Conservation (phyloP, 75 land plant species). For the Sequoiadendron giganteum region DNA sequence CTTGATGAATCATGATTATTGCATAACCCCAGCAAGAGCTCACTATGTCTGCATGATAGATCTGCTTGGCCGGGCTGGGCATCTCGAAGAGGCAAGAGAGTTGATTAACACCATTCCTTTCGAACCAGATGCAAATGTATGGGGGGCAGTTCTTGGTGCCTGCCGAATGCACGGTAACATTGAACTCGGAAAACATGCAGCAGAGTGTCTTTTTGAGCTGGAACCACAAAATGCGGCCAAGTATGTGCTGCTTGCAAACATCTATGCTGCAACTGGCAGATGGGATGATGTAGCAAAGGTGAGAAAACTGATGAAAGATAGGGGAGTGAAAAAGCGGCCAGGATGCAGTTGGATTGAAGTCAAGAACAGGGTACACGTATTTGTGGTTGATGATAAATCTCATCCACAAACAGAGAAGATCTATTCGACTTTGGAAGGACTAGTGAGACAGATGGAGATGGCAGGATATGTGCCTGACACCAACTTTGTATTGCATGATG, state of each 20-base stretch:
- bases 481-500: slow-evolving; percentile 7
- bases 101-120: slow-evolving; percentile 11
- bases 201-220: slow-evolving; percentile 2
- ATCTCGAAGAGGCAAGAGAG: slow-evolving; percentile 6
- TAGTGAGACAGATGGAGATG: neutral
- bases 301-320: neutral
- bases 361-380: neutral
- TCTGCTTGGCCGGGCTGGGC: slow-evolving; percentile 5
- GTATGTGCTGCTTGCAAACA: slow-evolving; percentile 14
- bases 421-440: neutral
- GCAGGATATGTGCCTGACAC: slow-evolving; percentile 12
- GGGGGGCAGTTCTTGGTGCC: slow-evolving; percentile 21
- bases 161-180: slow-evolving; percentile 12
- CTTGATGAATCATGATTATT: slow-evolving; percentile 9
- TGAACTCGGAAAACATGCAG: slow-evolving; percentile 18
- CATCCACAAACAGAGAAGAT: neutral
- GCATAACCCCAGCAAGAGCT: slow-evolving; percentile 12
- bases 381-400: neutral
- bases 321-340: neutral
- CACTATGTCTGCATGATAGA: slow-evolving; percentile 25
- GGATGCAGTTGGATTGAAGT: neutral
- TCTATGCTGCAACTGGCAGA: slow-evolving; percentile 38
- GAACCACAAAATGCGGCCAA: slow-evolving; percentile 9
- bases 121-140: neutral
- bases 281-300: slow-evolving; percentile 11